Conservation (phyloP, 208 protist genomes). For the Jaenimonas drosophilae region DNA sequence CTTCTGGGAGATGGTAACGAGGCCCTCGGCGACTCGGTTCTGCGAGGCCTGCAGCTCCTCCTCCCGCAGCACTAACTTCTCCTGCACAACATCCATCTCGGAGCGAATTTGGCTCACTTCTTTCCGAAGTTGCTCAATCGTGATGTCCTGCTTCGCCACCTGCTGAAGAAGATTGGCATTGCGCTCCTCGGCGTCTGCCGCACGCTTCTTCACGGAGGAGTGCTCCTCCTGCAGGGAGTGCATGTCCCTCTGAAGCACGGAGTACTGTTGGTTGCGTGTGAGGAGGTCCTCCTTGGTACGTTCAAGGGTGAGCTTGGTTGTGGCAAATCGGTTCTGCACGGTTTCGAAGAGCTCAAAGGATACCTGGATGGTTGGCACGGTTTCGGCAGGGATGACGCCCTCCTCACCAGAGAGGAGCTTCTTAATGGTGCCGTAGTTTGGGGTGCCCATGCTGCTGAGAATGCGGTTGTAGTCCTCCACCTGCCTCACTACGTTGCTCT, state of each 20-base stretch:
- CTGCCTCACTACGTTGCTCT: no score
- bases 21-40: constrained; percentile 54
- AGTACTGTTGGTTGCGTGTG: constrained; percentile 57
- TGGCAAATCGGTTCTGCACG: constrained; percentile 69
- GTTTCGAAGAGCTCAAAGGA: constrained; percentile 84
- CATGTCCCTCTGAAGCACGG: constrained; percentile 31
- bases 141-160: constrained; percentile 56
- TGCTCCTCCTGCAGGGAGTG: constrained; percentile 34
- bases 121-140: constrained; percentile 57
- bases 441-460: constrained; percentile 43
- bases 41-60: constrained; percentile 56
- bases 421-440: constrained; percentile 63
- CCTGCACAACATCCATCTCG: constrained; percentile 40
- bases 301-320: constrained; percentile 60
- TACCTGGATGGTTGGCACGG: constrained; percentile 55
- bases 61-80: constrained; percentile 44
- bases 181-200: constrained; percentile 41
- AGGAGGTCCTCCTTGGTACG: constrained; percentile 56
- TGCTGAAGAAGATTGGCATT: constrained; percentile 59
- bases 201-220: constrained; percentile 31
- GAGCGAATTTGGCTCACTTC: constrained; percentile 32
- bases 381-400: constrained; percentile 34
- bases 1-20: constrained; percentile 70
- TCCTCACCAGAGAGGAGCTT: constrained; percentile 31
- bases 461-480: constrained; percentile 58